A percentile compares a stretch with the other conserved stretches of the same genome.
phyloP scores from a whole-genome alignment of 2,329 filamentous ascomycete genomes.

The Dryadomyces sulphureus region DNA sequence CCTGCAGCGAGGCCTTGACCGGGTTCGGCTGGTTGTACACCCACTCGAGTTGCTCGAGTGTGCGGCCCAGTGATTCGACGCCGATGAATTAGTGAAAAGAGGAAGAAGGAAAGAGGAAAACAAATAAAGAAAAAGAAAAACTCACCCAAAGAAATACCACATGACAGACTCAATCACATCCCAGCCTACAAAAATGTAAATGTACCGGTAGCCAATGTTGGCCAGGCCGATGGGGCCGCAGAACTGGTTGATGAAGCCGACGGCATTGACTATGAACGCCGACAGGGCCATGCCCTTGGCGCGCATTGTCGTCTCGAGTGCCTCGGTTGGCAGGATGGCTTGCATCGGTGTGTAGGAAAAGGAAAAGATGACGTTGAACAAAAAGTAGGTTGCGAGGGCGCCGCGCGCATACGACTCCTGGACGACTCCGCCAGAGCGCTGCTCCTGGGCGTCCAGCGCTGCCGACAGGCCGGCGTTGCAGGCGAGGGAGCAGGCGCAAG shows the following conservation, averaged over 20 bases:
- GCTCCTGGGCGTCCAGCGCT: slow-evolving; percentile 16
- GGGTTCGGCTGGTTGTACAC: slow-evolving; percentile 33
- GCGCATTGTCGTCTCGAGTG: slow-evolving; percentile 31
- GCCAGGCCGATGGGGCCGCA: slow-evolving; percentile 28
- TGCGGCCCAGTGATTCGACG: slow-evolving; percentile 33
- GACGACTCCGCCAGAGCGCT: slow-evolving; percentile 15
- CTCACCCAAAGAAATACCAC: slow-evolving; percentile 24
- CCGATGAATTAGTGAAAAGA: slow-evolving; percentile 14
- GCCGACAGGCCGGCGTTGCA: slow-evolving; percentile 29
- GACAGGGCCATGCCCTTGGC: slow-evolving; percentile 31
- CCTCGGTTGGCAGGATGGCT: slow-evolving; percentile 30
- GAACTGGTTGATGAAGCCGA: slow-evolving; percentile 34
- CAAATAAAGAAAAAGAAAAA: not conserved
- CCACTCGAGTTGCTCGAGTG: slow-evolving; percentile 33
- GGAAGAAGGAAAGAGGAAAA: not conserved
- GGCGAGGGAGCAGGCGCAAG: slow-evolving; percentile 25
- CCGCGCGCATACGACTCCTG: slow-evolving; percentile 23
- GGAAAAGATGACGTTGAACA: slow-evolving; percentile 33
- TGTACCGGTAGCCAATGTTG: slow-evolving; percentile 27
- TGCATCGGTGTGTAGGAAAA: slow-evolving; percentile 36
- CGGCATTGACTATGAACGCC: slow-evolving; percentile 27
- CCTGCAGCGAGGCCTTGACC: slow-evolving; percentile 30
- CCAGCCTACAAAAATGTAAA: slow-evolving; percentile 34
- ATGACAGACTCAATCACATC: slow-evolving; percentile 25
- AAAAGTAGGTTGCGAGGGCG: slow-evolving; percentile 30